A percentile compares a stretch with the other conserved stretches of the same genome.
Conservation (phyloP, 768 basidiomycete species). For the Leucocoprinus leucothites region DNA sequence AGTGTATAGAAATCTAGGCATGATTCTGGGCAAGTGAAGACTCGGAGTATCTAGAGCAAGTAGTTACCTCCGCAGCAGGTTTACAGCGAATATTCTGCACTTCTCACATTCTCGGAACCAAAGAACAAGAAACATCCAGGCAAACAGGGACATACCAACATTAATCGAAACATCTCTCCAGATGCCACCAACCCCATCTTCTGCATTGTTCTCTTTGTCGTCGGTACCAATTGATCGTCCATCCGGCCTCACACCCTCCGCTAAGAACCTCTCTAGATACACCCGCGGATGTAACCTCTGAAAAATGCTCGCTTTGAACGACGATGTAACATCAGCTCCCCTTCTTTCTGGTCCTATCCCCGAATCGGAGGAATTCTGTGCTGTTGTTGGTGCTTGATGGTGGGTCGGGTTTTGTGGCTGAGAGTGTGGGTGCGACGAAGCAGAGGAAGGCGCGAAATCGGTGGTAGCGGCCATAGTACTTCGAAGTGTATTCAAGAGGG, state of each 20-base stretch:
- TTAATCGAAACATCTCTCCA: conserved; percentile 65
- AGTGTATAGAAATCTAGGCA: not conserved
- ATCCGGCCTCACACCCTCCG: conserved; percentile 78
- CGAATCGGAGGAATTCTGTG: not conserved
- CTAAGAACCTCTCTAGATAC: conserved; percentile 85
- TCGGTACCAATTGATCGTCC: conserved; percentile 51
- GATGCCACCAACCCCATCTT: conserved; percentile 24
- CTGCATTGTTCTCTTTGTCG: not conserved
- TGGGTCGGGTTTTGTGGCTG: not conserved
- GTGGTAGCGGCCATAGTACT: not conserved
- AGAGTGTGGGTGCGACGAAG: no score
- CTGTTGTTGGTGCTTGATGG: not conserved
- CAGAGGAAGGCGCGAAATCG: not conserved
- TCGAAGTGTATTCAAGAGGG: no score
- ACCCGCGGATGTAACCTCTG: conserved; percentile 85
- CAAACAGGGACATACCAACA: not conserved
- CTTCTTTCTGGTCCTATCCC: not conserved
- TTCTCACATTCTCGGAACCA: not conserved
- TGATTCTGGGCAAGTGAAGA: no score
- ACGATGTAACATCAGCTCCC: not conserved
- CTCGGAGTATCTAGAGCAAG: no score
- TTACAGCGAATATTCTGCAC: no score
- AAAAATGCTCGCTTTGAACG: conserved; percentile 59
- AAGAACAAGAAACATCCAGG: not conserved
- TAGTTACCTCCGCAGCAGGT: no score